A percentile compares a stretch with the other conserved stretches of the same genome.
These are phyloP conservation scores for Geotrichum restrictum DNA, from an alignment of 1,139 yeast genomes.

Conservation along the genomic window DNA sequence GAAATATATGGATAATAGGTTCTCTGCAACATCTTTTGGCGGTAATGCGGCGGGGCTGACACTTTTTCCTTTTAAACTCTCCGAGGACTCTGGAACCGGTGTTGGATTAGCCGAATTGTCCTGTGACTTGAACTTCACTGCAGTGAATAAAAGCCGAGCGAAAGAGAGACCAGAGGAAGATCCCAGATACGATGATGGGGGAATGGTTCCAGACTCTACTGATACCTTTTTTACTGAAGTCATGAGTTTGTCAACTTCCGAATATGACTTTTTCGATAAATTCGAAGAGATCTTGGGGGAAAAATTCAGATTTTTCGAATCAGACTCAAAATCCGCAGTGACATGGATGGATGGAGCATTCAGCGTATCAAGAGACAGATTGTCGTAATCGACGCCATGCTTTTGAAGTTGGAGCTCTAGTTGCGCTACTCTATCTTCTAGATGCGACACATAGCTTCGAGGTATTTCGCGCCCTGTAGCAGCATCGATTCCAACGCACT, in stretches of 20 bases:
- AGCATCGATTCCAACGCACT: constrained; percentile 80
- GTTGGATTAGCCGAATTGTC: constrained; percentile 1
- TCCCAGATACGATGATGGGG: constrained; percentile 46
- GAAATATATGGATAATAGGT: constrained; percentile 62
- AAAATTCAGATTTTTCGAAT: background rate
- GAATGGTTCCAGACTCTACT: constrained; percentile 30
- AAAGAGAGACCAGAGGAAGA: constrained; percentile 64
- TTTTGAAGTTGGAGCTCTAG: constrained; percentile 51
- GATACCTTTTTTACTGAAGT: constrained; percentile 33
- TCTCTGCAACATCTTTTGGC: constrained; percentile 65
- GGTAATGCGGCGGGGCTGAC: constrained; percentile 57
- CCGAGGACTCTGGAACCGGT: background rate
- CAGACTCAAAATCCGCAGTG: background rate
- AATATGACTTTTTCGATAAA: background rate
- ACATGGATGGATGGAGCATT: background rate
- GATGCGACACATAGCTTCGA: constrained; percentile 69
- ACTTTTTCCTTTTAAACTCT: constrained; percentile 15
- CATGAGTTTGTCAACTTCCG: constrained; percentile 28
- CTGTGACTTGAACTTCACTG: constrained; percentile 55
- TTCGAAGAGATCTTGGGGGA: background rate
- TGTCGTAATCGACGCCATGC: constrained; percentile 41
- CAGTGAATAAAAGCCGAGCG: constrained; percentile 71
- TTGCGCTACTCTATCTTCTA: constrained; percentile 60
- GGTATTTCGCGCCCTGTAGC: constrained; percentile 86
- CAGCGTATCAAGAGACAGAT: background rate